Evolutionary conservation across 768 basidiomycete species (phyloP), one percentile per base, ranked within the genome.

Genomic region (Trametes cinnabarina): DNA sequence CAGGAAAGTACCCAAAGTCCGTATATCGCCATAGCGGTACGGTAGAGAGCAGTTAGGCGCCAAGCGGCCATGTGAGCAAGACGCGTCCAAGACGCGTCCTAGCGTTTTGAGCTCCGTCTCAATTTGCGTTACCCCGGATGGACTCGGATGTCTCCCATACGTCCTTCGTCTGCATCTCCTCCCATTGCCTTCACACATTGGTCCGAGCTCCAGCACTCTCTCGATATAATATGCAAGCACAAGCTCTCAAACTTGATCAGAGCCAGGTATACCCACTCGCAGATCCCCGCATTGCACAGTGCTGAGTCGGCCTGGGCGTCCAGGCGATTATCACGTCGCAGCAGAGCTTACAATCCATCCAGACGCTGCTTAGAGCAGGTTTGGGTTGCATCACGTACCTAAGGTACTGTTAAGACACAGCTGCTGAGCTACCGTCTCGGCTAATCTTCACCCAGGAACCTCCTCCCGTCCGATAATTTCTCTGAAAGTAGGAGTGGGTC

Each of bases 1-100:
- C n/a, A n/a, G n/a, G n/a, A n/a, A 15, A 32, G n/a, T 75, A 90
- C 91, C 91, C 92, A 93, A 50, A 93, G 83, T 66, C 87, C 83
- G 68, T 82, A 90, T 70, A 92, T 83, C 57, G 87, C 80, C 91
- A 93, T 93, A 55, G n/a, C 42, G 55, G 46, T 26, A 22, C 15
- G 41, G 17, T 28, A 39, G 50, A 15, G 11, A 44, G 14, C 25
- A 30, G 28, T 19, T 51, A 57, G 35, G 40, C 60, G 60, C 54
- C 25, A 10, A 10, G 12, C 34, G 47, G 11, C 20, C 66, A 68
- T 63, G 63, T 64, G 63, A 67, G 61, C 59, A 12, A 12, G 42
- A 64, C 63, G 66, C 66, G 63, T 64, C 64, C 8, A 22, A 17
- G 51, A 52, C 65, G 57, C 62, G 57, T 55, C 62, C 51, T 44